A percentile compares a stretch with the other conserved stretches of the same genome.
These are phyloP conservation scores for Fusarium abutilonis DNA, from an alignment of 2,329 filamentous ascomycete species.

Conservation along the genomic window DNA sequence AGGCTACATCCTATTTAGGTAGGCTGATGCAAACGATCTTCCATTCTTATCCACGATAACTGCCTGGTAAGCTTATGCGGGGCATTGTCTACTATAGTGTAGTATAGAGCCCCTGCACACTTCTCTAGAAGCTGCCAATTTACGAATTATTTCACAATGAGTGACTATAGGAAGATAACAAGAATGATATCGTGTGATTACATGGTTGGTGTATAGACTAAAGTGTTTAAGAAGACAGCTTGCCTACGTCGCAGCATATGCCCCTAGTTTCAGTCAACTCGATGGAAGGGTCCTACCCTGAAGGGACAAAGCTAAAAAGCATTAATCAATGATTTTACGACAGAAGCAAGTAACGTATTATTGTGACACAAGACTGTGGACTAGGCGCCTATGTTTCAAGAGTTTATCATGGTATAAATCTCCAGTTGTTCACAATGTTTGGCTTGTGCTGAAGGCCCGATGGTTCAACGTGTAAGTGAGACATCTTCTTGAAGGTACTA, in stretches of 20 bases:
- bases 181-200: not conserved
- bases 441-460: not conserved
- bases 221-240: no score
- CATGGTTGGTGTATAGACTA: not conserved
- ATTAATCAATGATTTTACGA: no score
- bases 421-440: not conserved
- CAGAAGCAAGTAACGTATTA: not conserved
- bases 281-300: not conserved
- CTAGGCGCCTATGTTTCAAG: not conserved
- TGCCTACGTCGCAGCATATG: no score
- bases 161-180: not conserved
- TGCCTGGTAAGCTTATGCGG: slow-evolving; percentile 20
- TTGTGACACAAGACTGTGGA: not conserved
- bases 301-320: not conserved
- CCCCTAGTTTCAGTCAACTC: not conserved
- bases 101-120: not conserved
- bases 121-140: not conserved
- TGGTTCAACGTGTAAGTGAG: not conserved
- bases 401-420: no score
- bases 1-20: slow-evolving; percentile 3
- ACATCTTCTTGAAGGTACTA: not conserved
- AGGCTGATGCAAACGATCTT: not conserved
- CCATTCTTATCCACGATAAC: not conserved
- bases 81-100: slow-evolving; percentile 2
- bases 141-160: not conserved